phyloP scores from a whole-genome alignment of 2,329 filamentous ascomycete species.

The Hymenotorrendiella dingleyae region DNA sequence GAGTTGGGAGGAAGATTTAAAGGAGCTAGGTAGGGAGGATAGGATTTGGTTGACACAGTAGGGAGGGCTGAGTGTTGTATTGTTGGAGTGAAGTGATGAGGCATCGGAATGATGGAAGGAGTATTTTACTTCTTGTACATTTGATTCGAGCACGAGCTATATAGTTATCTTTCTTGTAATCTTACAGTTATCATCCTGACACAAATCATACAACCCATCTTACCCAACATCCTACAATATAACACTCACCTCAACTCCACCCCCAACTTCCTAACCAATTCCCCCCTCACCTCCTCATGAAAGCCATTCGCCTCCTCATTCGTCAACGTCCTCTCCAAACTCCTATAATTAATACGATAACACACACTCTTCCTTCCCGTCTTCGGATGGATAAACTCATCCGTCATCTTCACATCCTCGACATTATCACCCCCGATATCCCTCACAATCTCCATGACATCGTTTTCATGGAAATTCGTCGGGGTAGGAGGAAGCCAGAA shows the following conservation, averaged over 20 bases:
- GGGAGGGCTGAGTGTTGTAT: too few relatives aligned
- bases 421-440: constrained; percentile 75
- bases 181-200: too few relatives aligned
- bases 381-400: constrained; percentile 85
- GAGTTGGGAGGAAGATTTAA: too few relatives aligned
- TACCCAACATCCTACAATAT: neutral
- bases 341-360: constrained; percentile 91
- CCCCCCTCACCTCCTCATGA: constrained; percentile 61
- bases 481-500: constrained; percentile 74
- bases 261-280: constrained; percentile 64
- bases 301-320: constrained; percentile 73
- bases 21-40: too few relatives aligned
- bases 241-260: constrained; percentile 66
- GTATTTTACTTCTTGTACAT: too few relatives aligned
- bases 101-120: too few relatives aligned
- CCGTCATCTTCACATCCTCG: constrained; percentile 79
- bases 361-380: constrained; percentile 78
- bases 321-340: constrained; percentile 82
- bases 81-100: too few relatives aligned
- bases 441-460: constrained; percentile 92
- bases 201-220: too few relatives aligned
- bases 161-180: too few relatives aligned
- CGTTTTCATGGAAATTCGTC: constrained; percentile 79
- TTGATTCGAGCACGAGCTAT: too few relatives aligned
- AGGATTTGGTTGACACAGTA: too few relatives aligned